A percentile compares a stretch with the other conserved stretches of the same genome.
Evolutionary conservation across 1,284 basidiomycete genomes (phyloP).

Genomic region (Coniferiporia sulphurascens): DNA sequence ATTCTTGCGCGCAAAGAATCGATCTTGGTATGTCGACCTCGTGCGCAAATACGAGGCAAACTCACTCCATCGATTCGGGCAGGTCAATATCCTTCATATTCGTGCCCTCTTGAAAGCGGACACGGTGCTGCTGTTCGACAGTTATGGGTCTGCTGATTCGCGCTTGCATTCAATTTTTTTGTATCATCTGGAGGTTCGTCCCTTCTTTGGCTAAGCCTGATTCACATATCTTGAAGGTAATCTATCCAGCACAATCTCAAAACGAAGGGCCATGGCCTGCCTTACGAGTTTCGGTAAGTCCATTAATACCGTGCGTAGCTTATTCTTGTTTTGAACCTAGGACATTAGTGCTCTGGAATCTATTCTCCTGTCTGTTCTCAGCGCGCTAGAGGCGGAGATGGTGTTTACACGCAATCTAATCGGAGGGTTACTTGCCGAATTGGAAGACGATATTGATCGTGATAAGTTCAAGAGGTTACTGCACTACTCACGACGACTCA

Average conservation of each 20-base stretch:
- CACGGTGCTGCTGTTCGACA: constrained; percentile 89
- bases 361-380: constrained; percentile 81
- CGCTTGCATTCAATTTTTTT: constrained; percentile 82
- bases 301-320: constrained; percentile 11
- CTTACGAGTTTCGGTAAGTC: constrained; percentile 85
- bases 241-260: constrained; percentile 69
- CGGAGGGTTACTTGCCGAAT: constrained; percentile 80
- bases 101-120: constrained; percentile 93
- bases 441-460: constrained; percentile 91
- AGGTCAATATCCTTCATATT: constrained; percentile 93
- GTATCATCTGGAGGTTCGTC: constrained; percentile 77
- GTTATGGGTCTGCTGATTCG: constrained; percentile 80
- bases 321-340: constrained; percentile 21
- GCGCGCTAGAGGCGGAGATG: constrained; percentile 91
- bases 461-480: constrained; percentile 88
- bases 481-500: constrained; percentile 83
- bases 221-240: constrained; percentile 11
- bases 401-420: constrained; percentile 85
- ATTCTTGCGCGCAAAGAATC: constrained; percentile 87
- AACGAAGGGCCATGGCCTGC: constrained; percentile 56
- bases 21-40: constrained; percentile 58
- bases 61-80: constrained; percentile 7
- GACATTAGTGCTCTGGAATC: constrained; percentile 78
- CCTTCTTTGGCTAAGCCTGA: constrained; percentile 17
- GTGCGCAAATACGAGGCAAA: constrained; percentile 10